phyloP scores from a whole-genome alignment of 345 rosid species.

The Hypericum androsaemum region DNA sequence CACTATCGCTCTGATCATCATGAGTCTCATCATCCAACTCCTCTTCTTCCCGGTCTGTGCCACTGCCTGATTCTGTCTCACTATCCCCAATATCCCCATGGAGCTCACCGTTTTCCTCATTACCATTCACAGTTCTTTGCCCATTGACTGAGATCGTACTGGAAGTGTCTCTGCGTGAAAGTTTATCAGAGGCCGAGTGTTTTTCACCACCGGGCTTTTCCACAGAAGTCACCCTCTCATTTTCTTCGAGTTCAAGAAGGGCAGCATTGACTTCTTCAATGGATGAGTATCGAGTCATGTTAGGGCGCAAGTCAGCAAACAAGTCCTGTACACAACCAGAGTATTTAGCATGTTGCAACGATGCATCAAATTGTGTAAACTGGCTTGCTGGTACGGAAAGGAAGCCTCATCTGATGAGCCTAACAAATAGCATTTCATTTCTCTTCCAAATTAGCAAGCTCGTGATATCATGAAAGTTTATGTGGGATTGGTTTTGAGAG shows the following conservation, averaged over 20 bases:
- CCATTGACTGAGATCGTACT: conserved; percentile 39
- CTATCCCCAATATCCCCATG: conserved; percentile 53
- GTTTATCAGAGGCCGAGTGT: conserved; percentile 58
- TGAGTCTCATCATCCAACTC: conserved; percentile 73
- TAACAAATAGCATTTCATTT: no score
- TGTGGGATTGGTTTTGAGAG: no score
- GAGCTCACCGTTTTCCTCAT: conserved; percentile 62
- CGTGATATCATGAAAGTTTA: no score
- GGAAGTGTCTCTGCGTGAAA: conserved; percentile 30
- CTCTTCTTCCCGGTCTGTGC: conserved; percentile 60
- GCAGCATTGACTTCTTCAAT: conserved; percentile 83
- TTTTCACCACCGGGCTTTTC: conserved; percentile 56
- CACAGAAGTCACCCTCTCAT: conserved; percentile 40
- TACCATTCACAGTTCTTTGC: conserved; percentile 30
- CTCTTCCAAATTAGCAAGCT: no score
- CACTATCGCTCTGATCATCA: conserved; percentile 54
- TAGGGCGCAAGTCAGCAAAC: conserved; percentile 81
- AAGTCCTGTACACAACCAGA: conserved; percentile 56
- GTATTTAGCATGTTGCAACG: conserved; percentile 12
- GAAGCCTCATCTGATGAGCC: no score
- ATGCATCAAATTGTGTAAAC: not conserved
- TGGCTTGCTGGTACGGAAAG: no score
- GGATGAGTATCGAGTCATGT: conserved; percentile 64
- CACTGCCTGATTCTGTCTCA: conserved; percentile 83
- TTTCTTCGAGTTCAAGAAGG: conserved; percentile 67